phyloP scores from a whole-genome alignment of 2,329 filamentous ascomycete genomes.

The Fusarium papillatum region DNA sequence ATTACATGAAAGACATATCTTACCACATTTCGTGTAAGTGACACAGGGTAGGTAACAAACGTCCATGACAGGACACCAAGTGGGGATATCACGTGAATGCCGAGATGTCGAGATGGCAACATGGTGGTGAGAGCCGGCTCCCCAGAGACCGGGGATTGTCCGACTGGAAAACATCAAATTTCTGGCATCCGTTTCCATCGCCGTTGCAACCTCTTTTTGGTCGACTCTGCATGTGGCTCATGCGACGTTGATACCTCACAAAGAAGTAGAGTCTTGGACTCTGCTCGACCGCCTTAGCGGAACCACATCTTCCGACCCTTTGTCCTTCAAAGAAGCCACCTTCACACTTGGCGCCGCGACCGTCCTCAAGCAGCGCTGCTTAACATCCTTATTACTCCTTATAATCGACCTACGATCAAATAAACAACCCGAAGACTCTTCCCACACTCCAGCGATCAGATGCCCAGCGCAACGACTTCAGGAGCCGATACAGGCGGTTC shows the following conservation, averaged over 20 bases:
- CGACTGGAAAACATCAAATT: slow-evolving; percentile 38
- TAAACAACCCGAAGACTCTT: neutral
- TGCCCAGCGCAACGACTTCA: slow-evolving; percentile 65
- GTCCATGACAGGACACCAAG: neutral
- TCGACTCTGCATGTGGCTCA: slow-evolving; percentile 9
- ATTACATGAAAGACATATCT: neutral
- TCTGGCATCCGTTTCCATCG: slow-evolving; percentile 35
- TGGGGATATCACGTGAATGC: slow-evolving; percentile 40
- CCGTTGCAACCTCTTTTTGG: slow-evolving; percentile 14
- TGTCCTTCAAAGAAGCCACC: slow-evolving; percentile 36
- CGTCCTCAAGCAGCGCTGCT: slow-evolving; percentile 11
- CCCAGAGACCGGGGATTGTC: slow-evolving; percentile 33
- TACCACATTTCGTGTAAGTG: slow-evolving; percentile 25
- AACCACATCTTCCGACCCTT: slow-evolving; percentile 2
- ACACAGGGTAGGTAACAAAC: slow-evolving; percentile 25
- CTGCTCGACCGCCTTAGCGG: neutral
- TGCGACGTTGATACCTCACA: slow-evolving; percentile 20
- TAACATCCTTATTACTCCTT: neutral
- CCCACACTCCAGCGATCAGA: slow-evolving; percentile 28
- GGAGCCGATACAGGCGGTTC: slow-evolving; percentile 64
- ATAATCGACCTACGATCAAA: slow-evolving; percentile 12
- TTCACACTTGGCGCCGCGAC: slow-evolving; percentile 29
- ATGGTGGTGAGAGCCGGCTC: slow-evolving; percentile 23
- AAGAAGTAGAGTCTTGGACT: neutral
- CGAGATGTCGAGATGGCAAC: slow-evolving; percentile 29